A percentile compares a stretch with the other conserved stretches of the same genome.
phyloP scores from a whole-genome alignment of 2,329 filamentous ascomycete species.

The Talaromyces sp. region DNA sequence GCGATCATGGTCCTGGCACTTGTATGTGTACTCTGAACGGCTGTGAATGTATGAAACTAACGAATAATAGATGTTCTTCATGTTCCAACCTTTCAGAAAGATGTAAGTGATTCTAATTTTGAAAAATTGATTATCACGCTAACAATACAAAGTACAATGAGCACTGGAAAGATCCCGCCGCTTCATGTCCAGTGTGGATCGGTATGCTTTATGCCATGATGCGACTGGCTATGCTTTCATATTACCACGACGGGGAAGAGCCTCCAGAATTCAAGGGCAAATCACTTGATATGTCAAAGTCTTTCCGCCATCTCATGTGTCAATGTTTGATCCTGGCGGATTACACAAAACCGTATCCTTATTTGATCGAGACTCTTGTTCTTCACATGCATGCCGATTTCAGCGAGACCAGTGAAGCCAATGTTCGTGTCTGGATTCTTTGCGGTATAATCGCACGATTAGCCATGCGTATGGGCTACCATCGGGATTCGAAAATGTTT shows the following conservation, averaged over 20 bases:
- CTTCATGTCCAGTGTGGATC: slow-evolving; percentile 59
- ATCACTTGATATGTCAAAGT: slow-evolving; percentile 46
- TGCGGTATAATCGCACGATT: slow-evolving; percentile 59
- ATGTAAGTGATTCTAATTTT: slow-evolving; percentile 44
- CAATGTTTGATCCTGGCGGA: slow-evolving; percentile 63
- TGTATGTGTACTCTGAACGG: slow-evolving; percentile 43
- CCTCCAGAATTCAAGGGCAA: slow-evolving; percentile 61
- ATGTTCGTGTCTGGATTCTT: slow-evolving; percentile 59
- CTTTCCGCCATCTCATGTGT: slow-evolving; percentile 55
- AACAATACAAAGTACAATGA: slow-evolving; percentile 52
- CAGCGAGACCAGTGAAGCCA: slow-evolving; percentile 56
- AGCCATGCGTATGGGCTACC: slow-evolving; percentile 65
- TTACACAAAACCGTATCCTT: slow-evolving; percentile 59
- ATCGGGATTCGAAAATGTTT: slow-evolving; percentile 60
- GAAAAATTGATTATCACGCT: slow-evolving; percentile 1
- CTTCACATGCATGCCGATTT: slow-evolving; percentile 62
- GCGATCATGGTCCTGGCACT: slow-evolving; percentile 60
- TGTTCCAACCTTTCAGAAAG: slow-evolving; percentile 77
- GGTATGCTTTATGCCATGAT: slow-evolving; percentile 63
- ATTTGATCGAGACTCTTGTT: slow-evolving; percentile 60
- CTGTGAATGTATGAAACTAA: neutral
- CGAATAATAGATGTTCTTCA: slow-evolving; percentile 64
- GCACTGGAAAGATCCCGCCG: slow-evolving; percentile 58
- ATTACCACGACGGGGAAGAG: slow-evolving; percentile 59
- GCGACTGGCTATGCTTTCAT: slow-evolving; percentile 62